A percentile compares a stretch with the other conserved stretches of the same genome.
Conservation (phyloP, 1,284 basidiomycete species). For the Wallemia ichthyophaga region DNA sequence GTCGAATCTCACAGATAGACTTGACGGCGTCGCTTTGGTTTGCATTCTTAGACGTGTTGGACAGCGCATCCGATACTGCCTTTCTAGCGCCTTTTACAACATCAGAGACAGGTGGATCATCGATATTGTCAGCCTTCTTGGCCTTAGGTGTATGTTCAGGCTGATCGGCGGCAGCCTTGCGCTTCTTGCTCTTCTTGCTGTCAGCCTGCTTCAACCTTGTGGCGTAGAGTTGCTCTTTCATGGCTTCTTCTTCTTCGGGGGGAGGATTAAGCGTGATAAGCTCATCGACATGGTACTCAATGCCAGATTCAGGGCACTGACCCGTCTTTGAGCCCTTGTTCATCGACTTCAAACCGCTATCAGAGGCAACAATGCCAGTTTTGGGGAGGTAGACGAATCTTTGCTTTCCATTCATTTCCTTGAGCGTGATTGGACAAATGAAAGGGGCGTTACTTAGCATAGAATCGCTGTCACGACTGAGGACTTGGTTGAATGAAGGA, state of each 20-base stretch:
- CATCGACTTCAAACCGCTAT: slow-evolving; percentile 37
- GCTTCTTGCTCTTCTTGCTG: slow-evolving; percentile 33
- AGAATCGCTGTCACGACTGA: slow-evolving; percentile 17
- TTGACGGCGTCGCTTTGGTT: background rate
- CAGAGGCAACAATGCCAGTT: slow-evolving; percentile 67
- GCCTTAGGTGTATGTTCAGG: slow-evolving; percentile 17
- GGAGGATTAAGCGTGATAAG: slow-evolving; percentile 31
- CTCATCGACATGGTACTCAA: slow-evolving; percentile 25
- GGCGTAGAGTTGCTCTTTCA: slow-evolving; percentile 24
- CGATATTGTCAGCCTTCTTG: slow-evolving; percentile 13
- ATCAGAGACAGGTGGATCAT: background rate
- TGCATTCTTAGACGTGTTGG: background rate
- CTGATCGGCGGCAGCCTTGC: slow-evolving; percentile 17
- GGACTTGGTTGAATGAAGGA: slow-evolving; percentile 19
- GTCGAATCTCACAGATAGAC: background rate
- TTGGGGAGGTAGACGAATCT: slow-evolving; percentile 59
- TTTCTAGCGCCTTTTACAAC: background rate
- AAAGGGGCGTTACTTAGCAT: slow-evolving; percentile 29
- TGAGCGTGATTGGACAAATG: slow-evolving; percentile 59
- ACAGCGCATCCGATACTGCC: background rate
- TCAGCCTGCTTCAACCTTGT: slow-evolving; percentile 23
- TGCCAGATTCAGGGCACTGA: background rate
- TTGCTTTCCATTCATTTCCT: slow-evolving; percentile 70
- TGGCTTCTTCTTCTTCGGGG: slow-evolving; percentile 25
- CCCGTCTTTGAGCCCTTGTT: slow-evolving; percentile 14